Evolutionary conservation across 176 grass and related monocot genomes (phyloP).

Genomic region (Leersia perrieri): DNA sequence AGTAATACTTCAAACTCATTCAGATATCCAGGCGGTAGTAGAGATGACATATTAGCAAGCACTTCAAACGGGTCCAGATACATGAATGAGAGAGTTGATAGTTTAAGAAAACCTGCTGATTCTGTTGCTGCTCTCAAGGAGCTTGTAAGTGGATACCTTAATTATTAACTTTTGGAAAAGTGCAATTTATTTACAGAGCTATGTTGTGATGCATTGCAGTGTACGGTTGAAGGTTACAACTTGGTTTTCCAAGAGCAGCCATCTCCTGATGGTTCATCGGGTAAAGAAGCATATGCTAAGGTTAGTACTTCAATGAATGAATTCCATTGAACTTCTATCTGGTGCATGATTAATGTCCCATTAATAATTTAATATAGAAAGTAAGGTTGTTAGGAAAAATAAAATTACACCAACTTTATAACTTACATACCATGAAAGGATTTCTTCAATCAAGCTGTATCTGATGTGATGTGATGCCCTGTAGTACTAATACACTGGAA

Average conservation of each 20-base stretch:
- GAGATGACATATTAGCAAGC: constrained; percentile 51
- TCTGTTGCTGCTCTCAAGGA: constrained; percentile 69
- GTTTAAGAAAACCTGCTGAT: constrained; percentile 33
- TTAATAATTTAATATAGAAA: too few relatives aligned
- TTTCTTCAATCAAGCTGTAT: neutral
- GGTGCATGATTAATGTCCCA: constrained; percentile 25
- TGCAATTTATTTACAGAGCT: constrained; percentile 15
- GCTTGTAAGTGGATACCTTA: constrained; percentile 56
- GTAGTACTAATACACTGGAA: neutral
- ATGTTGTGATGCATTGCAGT: constrained; percentile 48
- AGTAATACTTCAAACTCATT: constrained; percentile 47
- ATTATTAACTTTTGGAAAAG: neutral
- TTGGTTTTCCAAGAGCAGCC: constrained; percentile 59
- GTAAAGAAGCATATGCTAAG: constrained; percentile 61
- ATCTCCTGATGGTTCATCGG: constrained; percentile 44
- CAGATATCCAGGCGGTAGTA: constrained; percentile 41
- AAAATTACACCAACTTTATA: neutral
- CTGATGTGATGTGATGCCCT: neutral
- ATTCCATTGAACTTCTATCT: constrained; percentile 25
- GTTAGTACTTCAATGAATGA: constrained; percentile 40
- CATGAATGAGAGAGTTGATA: constrained; percentile 43
- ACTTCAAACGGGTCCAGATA: constrained; percentile 56
- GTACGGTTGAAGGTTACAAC: constrained; percentile 62
- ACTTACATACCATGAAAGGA: neutral
- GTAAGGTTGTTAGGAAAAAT: neutral